Evolutionary conservation across 331 rosid species (phyloP).

Genomic region (Dryas integrifolia): DNA sequence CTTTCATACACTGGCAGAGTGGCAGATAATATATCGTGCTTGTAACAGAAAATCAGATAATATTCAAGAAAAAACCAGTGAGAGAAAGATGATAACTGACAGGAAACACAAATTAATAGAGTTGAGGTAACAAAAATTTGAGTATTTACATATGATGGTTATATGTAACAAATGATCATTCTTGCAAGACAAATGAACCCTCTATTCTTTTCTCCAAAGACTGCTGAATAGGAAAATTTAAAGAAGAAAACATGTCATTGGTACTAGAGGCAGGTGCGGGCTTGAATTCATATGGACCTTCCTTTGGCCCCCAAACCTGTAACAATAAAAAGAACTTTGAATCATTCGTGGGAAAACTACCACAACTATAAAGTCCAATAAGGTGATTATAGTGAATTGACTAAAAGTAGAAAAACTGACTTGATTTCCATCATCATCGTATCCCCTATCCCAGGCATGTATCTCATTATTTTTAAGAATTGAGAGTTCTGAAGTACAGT

Average conservation of each 20-base stretch:
- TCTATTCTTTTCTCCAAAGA: constrained; percentile 81
- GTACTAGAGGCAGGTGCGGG: constrained; percentile 69
- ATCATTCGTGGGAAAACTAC: constrained; percentile 4
- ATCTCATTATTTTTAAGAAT: constrained; percentile 86
- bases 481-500: constrained; percentile 79
- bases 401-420: constrained; percentile 37
- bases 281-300: constrained; percentile 93
- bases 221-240: constrained; percentile 63
- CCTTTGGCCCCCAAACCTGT: constrained; percentile 97
- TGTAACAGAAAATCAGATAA: background rate
- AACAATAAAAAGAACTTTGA: constrained; percentile 17
- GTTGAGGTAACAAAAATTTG: background rate
- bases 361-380: constrained; percentile 2
- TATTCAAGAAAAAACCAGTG: background rate
- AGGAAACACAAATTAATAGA: background rate
- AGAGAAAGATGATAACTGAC: background rate
- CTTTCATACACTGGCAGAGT: background rate
- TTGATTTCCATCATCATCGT: constrained; percentile 80
- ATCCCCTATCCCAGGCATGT: constrained; percentile 94
- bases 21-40: background rate
- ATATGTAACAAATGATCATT: constrained; percentile 34
- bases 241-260: constrained; percentile 57
- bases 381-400: background rate
- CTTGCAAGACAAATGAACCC: constrained; percentile 91
- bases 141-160: constrained; percentile 33